Conservation (phyloP, 805 yeast genomes). For the Teunomyces lycoperdinae region DNA sequence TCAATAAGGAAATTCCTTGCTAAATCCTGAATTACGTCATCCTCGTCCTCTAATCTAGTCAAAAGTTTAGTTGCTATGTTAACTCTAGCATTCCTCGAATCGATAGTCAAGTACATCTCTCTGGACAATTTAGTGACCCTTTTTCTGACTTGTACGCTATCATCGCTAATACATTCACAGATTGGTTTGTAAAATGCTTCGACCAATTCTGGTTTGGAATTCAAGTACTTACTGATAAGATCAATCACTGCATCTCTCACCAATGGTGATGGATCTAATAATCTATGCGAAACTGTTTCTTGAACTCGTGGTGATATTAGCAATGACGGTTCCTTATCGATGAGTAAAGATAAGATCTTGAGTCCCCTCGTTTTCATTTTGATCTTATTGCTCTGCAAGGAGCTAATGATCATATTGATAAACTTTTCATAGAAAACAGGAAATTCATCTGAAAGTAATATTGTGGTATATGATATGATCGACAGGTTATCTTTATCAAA, state of each 20-base stretch:
- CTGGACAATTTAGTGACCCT: constrained; percentile 54
- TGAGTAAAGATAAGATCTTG: constrained; percentile 55
- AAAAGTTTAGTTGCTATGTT: constrained; percentile 52
- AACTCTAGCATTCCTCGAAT: constrained; percentile 29
- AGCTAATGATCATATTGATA: constrained; percentile 43
- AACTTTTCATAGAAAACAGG: constrained; percentile 50
- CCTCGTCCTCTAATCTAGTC: constrained; percentile 66
- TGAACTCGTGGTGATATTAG: constrained; percentile 50
- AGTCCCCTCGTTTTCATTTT: constrained; percentile 54
- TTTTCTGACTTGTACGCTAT: constrained; percentile 62
- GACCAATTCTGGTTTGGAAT: constrained; percentile 42
- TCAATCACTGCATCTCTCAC: constrained; percentile 78
- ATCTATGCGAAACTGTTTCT: constrained; percentile 46
- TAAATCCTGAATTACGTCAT: constrained; percentile 44
- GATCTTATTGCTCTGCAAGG: constrained; percentile 28
- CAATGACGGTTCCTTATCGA: constrained; percentile 51
- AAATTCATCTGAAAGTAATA: constrained; percentile 30
- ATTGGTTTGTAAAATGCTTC: constrained; percentile 50
- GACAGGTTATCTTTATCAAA: constrained; percentile 12
- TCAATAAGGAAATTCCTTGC: constrained; percentile 34
- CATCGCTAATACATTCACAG: constrained; percentile 51
- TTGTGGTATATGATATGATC: constrained; percentile 14
- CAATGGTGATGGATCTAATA: constrained; percentile 62
- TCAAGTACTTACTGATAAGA: constrained; percentile 50
- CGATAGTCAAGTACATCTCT: constrained; percentile 41